These are phyloP conservation scores for Euphorbia corollata DNA, from an alignment of 441 rosid genomes.

Conservation along the genomic window DNA sequence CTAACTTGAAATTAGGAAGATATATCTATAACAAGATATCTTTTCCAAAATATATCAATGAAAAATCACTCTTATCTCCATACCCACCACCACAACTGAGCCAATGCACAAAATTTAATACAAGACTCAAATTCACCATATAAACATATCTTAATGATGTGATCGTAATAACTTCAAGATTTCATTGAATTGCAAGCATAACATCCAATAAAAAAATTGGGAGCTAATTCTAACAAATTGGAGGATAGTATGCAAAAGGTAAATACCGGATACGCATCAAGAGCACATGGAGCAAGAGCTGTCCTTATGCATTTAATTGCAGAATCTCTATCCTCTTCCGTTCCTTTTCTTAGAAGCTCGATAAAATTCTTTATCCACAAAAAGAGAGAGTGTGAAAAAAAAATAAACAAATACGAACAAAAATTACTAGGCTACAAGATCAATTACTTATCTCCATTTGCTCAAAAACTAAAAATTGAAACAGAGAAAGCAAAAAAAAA, in stretches of 20 bases:
- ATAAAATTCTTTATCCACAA: constrained; percentile 58
- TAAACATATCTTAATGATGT: neutral
- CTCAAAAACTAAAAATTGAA: neutral
- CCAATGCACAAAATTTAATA: neutral
- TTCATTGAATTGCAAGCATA: neutral
- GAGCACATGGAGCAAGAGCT: constrained; percentile 88
- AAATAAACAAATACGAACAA: neutral
- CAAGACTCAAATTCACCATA: neutral
- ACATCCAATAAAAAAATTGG: neutral
- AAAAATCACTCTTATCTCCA: neutral
- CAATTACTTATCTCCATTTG: neutral
- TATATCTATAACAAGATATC: neutral
- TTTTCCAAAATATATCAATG: neutral
- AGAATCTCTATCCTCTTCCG: constrained; percentile 45
- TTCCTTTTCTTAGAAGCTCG: constrained; percentile 79
- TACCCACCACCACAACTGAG: neutral
- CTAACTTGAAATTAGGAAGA: neutral
- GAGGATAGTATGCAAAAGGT: constrained; percentile 13
- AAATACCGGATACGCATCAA: constrained; percentile 82
- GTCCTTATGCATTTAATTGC: constrained; percentile 76
- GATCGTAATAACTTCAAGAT: neutral
- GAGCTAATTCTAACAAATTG: neutral
- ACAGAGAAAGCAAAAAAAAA: constrained; percentile 6
- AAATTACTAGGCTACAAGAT: neutral
- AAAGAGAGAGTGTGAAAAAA: neutral